Evolutionary conservation across 108 stramenopile species (phyloP), one percentile per base, ranked within the genome.

Genomic region (Nitzschia palea): DNA sequence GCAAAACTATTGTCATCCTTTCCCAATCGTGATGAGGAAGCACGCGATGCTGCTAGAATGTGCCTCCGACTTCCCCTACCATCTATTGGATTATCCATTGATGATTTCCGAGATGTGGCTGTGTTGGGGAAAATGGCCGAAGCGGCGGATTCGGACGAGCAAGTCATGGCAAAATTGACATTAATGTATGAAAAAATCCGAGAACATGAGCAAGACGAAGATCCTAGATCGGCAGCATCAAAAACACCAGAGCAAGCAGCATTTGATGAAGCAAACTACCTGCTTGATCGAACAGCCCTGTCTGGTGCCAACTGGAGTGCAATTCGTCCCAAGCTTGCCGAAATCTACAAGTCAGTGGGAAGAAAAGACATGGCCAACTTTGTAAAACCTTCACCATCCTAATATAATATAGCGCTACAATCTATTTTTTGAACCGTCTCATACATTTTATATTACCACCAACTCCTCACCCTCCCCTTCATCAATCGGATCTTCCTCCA

Each of bases 31-130:
- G 71, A 56, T 8, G 88, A 89, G 57, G 91, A 93, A 58, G 43
- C 83, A 14, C 61, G 91, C 0, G 91, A 93, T 79, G 88, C 91
- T 14, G 88, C 91, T 4, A 63, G 88, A 32, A 81, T 88, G 83
- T 89, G 88, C 42, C 55, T 93, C 1, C 76, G 88, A 6, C 65
- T 93, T 74, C 91, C 91, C n/a, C 63, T 93, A 25, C 75, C 88
- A 5, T 80, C 84, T 17, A 70, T 86, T 55, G 91, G 91, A 42
- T 51, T 86, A 26, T 62, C 52, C 0, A 34, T 55, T 14, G 68
- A 73, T 35, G 87, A 89, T 34, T 81, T 83, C 45, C 68, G 71
- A 26, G 77, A 80, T 12, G 83, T 85, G 34, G 83, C 85, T 4
- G 71, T 84, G 59, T 60, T 88, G 35, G 91, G 80, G 0, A 67